Conservation (phyloP, 2,329 filamentous ascomycete species). For the Aspergillus udagawae region DNA sequence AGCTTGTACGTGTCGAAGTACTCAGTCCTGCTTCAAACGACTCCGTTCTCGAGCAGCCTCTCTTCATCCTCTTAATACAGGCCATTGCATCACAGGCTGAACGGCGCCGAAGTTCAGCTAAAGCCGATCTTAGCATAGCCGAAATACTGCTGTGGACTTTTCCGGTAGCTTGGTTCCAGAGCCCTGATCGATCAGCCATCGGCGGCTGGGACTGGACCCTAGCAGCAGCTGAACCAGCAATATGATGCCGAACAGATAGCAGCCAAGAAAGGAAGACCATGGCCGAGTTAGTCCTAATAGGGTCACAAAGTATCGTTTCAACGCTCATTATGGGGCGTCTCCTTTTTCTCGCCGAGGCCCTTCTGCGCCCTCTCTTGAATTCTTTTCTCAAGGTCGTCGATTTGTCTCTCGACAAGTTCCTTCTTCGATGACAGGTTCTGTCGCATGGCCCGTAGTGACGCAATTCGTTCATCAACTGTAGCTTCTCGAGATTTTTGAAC, state of each 20-base stretch:
- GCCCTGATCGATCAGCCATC: background rate
- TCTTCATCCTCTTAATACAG: background rate
- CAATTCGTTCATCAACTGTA: slow-evolving; percentile 52
- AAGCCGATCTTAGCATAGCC: background rate
- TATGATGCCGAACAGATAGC: background rate
- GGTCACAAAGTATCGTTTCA: background rate
- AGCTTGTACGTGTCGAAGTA: background rate
- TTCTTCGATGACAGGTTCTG: slow-evolving; percentile 50
- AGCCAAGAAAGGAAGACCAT: background rate
- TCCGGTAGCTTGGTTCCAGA: background rate
- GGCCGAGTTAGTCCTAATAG: too few species aligned
- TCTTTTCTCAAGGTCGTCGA: slow-evolving; percentile 47
- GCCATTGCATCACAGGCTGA: background rate
- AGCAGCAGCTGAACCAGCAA: background rate
- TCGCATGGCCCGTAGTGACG: slow-evolving; percentile 49
- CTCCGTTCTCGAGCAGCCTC: background rate
- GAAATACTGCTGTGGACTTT: background rate
- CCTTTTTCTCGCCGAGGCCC: slow-evolving; percentile 27
- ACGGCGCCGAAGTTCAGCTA: background rate
- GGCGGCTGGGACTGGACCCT: background rate
- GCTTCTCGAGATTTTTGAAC: slow-evolving; percentile 47
- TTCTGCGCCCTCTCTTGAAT: slow-evolving; percentile 38
- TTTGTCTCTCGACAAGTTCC: slow-evolving; percentile 54
- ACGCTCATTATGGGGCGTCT: slow-evolving; percentile 15
- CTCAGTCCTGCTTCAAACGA: background rate